These are phyloP conservation scores for Candida germanica DNA, from an alignment of 805 yeast species.

Conservation along the genomic window DNA sequence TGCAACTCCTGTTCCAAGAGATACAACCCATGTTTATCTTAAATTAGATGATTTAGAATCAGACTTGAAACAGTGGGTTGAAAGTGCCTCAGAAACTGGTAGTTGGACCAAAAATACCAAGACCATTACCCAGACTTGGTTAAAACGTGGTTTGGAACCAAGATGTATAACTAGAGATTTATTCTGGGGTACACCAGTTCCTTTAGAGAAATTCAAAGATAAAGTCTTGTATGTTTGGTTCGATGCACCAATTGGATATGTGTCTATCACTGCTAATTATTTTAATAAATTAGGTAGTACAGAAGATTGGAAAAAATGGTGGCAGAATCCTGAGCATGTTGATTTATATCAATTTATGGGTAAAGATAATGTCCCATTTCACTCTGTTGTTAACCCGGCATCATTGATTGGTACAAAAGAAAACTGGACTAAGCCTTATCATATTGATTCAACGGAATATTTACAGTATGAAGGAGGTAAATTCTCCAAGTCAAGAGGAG, in stretches of 20 bases:
- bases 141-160: constrained; percentile 87
- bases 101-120: constrained; percentile 90
- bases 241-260: constrained; percentile 96
- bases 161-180: constrained; percentile 97
- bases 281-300: constrained; percentile 30
- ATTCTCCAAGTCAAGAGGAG: constrained; percentile 95
- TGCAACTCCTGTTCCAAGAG: constrained; percentile 73
- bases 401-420: constrained; percentile 85
- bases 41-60: constrained; percentile 82
- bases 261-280: constrained; percentile 94
- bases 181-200: constrained; percentile 98
- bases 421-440: constrained; percentile 87
- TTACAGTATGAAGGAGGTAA: constrained; percentile 97
- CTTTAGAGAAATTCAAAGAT: constrained; percentile 76
- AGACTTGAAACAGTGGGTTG: constrained; percentile 69
- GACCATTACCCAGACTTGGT: constrained; percentile 89
- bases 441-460: constrained; percentile 92
- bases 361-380: constrained; percentile 98
- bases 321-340: constrained; percentile 91
- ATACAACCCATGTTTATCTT: constrained; percentile 83
- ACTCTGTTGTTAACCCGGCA: constrained; percentile 96
- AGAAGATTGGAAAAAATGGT: constrained; percentile 81
- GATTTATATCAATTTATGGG: constrained; percentile 97
- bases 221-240: constrained; percentile 98
- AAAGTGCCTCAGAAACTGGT: constrained; percentile 64